A percentile compares a stretch with the other conserved stretches of the same genome.
Evolutionary conservation across 2,329 filamentous ascomycete species (phyloP).

Genomic region (Nigrospora sphaerica): DNA sequence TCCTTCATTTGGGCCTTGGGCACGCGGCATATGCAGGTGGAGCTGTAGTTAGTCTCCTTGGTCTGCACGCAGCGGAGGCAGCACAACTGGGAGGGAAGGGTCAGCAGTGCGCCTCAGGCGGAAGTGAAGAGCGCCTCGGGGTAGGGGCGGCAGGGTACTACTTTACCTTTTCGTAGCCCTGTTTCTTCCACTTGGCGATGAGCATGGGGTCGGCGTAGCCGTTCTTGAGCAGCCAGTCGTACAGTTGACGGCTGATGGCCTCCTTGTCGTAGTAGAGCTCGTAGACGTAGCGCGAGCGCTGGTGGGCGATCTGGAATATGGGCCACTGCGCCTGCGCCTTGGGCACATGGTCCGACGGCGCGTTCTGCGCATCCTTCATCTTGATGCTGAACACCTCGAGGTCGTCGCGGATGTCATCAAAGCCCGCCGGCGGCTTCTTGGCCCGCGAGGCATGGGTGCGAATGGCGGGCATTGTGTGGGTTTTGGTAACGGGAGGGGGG

Average conservation of each 20-base stretch:
- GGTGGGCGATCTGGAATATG: constrained; percentile 94
- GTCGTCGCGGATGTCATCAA: constrained; percentile 82
- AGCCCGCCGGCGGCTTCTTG: constrained; percentile 79
- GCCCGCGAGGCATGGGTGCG: constrained; percentile 63
- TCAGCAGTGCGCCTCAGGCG: constrained; percentile 13
- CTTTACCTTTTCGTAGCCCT: constrained; percentile 89
- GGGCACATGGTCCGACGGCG: constrained; percentile 68
- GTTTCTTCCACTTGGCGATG: constrained; percentile 99
- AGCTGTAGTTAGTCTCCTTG: constrained; percentile 99
- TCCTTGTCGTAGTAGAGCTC: constrained; percentile 98
- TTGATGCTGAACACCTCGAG: constrained; percentile 81
- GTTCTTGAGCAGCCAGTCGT: constrained; percentile 96
- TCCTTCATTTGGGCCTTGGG: constrained; percentile 86
- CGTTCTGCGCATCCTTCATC: constrained; percentile 93
- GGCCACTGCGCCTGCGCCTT: constrained; percentile 94
- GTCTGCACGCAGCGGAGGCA: constrained; percentile 95
- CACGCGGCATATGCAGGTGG: constrained; percentile 94
- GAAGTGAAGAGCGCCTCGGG: not conserved
- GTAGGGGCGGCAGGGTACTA: not conserved
- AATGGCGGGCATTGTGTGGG: constrained; percentile 64
- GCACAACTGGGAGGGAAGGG: constrained; percentile 56
- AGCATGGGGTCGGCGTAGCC: constrained; percentile 89
- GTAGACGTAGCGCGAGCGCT: constrained; percentile 88
- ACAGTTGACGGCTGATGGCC: constrained; percentile 84
- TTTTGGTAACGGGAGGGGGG: too few species aligned